Evolutionary conservation across 2,329 filamentous ascomycete genomes (phyloP).

Genomic region (Waltergamsia citrina): DNA sequence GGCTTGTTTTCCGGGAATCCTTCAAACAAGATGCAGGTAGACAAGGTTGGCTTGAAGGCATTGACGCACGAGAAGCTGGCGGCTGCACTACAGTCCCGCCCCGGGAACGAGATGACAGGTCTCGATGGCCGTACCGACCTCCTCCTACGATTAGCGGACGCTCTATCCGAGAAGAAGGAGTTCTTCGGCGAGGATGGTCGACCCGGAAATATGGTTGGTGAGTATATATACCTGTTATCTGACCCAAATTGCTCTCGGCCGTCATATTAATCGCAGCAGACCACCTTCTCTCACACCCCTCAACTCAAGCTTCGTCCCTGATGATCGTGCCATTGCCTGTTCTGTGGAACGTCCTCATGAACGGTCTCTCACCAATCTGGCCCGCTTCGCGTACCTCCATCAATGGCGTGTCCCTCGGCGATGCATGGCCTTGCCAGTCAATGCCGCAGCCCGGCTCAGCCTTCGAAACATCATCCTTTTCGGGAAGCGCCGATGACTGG

Average conservation of each 20-base stretch:
- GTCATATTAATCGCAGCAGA: slow-evolving; percentile 42
- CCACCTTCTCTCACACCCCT: slow-evolving; percentile 84
- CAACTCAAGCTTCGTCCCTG: slow-evolving; percentile 79
- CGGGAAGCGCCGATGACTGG: slow-evolving; percentile 43
- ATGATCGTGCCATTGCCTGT: slow-evolving; percentile 82
- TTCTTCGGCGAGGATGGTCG: slow-evolving; percentile 78
- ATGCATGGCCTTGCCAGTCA: slow-evolving; percentile 83
- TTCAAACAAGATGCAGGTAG: slow-evolving; percentile 78
- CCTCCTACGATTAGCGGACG: slow-evolving; percentile 64
- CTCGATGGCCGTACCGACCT: slow-evolving; percentile 77
- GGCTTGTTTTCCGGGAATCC: slow-evolving; percentile 81
- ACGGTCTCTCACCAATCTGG: slow-evolving; percentile 81
- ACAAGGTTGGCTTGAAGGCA: slow-evolving; percentile 67
- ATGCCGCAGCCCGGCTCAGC: slow-evolving; percentile 49
- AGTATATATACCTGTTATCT: slow-evolving; percentile 13
- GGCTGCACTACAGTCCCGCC: slow-evolving; percentile 74
- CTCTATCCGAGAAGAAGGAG: slow-evolving; percentile 65
- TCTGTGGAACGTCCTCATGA: slow-evolving; percentile 85
- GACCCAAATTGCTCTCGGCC: background rate
- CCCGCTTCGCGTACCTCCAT: slow-evolving; percentile 77
- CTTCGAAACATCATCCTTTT: background rate
- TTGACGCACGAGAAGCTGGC: slow-evolving; percentile 68
- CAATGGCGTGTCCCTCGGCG: slow-evolving; percentile 78
- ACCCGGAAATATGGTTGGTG: slow-evolving; percentile 91
- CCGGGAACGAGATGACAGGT: slow-evolving; percentile 73